Evolutionary conservation across 2,329 filamentous ascomycete genomes (phyloP).

Genomic region (Pseudocercospora fuligena): DNA sequence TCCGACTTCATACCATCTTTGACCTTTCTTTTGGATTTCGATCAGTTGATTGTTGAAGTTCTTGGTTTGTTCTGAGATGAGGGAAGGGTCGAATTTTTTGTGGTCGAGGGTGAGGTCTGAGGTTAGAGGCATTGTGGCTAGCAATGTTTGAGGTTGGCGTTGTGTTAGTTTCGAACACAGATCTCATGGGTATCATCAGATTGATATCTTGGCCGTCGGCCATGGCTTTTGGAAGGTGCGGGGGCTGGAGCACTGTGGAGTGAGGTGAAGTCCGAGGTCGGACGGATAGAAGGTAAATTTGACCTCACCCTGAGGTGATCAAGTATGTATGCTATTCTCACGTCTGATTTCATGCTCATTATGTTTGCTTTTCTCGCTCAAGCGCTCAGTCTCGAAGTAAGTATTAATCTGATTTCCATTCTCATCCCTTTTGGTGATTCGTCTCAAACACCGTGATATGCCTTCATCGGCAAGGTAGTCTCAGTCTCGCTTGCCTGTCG

Average conservation of each 20-base stretch:
- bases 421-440: background rate
- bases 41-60: constrained; percentile 53
- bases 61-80: constrained; percentile 47
- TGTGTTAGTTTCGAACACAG: background rate
- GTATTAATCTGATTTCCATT: background rate
- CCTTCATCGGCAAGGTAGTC: constrained; percentile 22
- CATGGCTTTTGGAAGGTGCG: background rate
- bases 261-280: constrained; percentile 8
- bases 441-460: constrained; percentile 18
- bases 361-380: background rate
- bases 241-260: background rate
- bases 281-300: background rate
- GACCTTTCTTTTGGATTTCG: constrained; percentile 48
- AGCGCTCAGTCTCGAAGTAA: background rate
- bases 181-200: background rate
- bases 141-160: too few species aligned
- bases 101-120: constrained; percentile 38
- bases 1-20: constrained; percentile 61
- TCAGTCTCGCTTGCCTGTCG: constrained; percentile 35
- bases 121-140: constrained; percentile 28
- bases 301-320: background rate
- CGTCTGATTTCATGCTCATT: background rate
- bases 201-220: background rate
- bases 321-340: constrained; percentile 1
- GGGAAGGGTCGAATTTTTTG: constrained; percentile 50